Evolutionary conservation across 1,139 yeast genomes (phyloP).

Genomic region (Protomyces inouyei): DNA sequence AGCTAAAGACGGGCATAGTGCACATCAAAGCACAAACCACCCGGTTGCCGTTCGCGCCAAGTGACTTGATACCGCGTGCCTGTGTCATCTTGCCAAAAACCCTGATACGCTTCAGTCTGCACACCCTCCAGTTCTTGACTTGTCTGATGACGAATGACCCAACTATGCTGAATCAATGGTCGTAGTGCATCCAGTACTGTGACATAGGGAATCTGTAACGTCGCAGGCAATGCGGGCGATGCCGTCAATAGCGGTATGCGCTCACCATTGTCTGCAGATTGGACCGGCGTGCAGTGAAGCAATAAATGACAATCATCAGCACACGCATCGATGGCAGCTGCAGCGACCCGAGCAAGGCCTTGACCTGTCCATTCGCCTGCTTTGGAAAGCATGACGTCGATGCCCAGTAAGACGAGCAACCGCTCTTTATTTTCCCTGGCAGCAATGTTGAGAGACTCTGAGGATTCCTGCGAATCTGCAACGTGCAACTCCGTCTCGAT

Average conservation of each 20-base stretch:
- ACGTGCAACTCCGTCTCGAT: not conserved
- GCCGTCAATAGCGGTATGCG: not conserved
- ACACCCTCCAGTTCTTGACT: not conserved
- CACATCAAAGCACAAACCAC: not conserved
- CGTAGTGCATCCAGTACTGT: not conserved
- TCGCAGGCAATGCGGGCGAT: not conserved
- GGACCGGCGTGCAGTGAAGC: not conserved
- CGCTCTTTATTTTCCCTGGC: not conserved
- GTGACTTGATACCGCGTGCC: not conserved
- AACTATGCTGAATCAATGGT: constrained; percentile 1
- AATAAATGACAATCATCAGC: not conserved
- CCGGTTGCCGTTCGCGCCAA: not conserved
- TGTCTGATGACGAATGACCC: not conserved
- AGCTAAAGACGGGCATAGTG: not conserved
- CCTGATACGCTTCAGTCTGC: not conserved
- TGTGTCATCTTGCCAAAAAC: not conserved
- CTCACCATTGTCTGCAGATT: not conserved
- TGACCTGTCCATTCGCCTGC: not conserved
- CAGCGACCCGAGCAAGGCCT: not conserved
- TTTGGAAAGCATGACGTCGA: not conserved
- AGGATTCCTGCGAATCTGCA: constrained; percentile 11
- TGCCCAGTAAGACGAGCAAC: not conserved
- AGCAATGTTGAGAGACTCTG: not conserved
- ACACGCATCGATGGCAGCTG: not conserved
- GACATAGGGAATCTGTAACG: not conserved